Base-by-base conservation (phyloP, 2,329 filamentous ascomycete species). In the Nannizziopsis arthrosporioides region DNA sequence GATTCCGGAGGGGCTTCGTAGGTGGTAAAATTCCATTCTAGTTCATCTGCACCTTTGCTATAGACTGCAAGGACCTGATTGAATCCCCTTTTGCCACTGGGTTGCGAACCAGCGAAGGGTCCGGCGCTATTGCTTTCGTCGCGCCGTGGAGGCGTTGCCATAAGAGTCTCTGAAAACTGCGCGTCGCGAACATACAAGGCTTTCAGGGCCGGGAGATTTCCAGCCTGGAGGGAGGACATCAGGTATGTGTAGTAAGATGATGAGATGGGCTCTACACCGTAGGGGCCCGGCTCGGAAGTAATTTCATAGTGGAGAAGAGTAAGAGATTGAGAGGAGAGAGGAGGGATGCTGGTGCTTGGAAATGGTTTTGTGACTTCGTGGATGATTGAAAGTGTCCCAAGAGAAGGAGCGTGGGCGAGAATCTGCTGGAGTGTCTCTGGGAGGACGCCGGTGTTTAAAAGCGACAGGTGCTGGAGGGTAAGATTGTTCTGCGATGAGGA, bases 151-250 rank as follows among this genome's bases (percentile, higher is more conserved):
- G 83, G 84, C 1, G 81, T 77, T 5, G 90, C 73, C 11, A 88
- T 74, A 5, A 95, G 77, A 9, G 82, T 75, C 56, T 94, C 86
- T 1, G 88, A 81, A 61, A 96, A 94, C 43, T 78, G 74, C 19
- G 83, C 78, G 58, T 95, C 88, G 44, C 86, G 83, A 14, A 95
- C 90, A 62, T 93, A 95, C 6, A 96, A 76, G 17, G 81, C 77
- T 32, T 75, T 75, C 7, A 96, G 73, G 32, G 75, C 77, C 1
- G 88, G 87, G 6, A 96, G 74, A 6, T 79, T 77, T 53, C 82
- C 83, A 12, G 80, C 76, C 51, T 92, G 78, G 30, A 96, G 77
- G 0, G 86, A 94, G n/a, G 77, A 77, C 19, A 86, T 81, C 15
- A 96, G 77, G 65, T 94, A 94, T 52, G 79, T 77, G 65, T 95